phyloP scores from a whole-genome alignment of 2,329 filamentous ascomycete species.

The Helotiales sp. region DNA sequence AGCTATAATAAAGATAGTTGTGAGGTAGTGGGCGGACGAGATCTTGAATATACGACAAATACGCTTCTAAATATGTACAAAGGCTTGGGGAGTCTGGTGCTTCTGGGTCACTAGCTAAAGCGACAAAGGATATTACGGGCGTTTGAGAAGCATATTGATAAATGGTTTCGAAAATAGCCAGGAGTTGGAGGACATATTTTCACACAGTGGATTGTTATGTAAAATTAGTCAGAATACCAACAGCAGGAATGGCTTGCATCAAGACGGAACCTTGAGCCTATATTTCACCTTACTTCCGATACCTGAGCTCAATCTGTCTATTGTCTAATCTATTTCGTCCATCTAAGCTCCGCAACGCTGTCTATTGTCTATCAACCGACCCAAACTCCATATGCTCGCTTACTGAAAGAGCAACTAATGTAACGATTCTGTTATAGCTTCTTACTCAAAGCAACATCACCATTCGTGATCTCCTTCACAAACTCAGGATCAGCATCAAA shows the following conservation, averaged over 20 bases:
- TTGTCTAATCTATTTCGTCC: not conserved
- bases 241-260: no score
- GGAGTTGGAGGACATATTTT: no score
- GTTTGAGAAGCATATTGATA: not conserved
- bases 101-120: not conserved
- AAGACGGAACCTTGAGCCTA: no score
- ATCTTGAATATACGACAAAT: no score
- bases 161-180: not conserved
- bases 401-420: not conserved
- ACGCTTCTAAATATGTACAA: not conserved
- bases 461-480: constrained; percentile 68
- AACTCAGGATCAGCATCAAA: constrained; percentile 72
- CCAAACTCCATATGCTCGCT: not conserved
- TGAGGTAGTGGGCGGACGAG: no score
- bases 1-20: no score
- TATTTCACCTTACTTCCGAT: no score
- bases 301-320: no score
- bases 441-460: constrained; percentile 67
- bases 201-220: no score
- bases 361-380: not conserved
- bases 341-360: not conserved
- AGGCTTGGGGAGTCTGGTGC: not conserved
- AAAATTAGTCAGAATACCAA: no score
- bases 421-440: constrained; percentile 31
- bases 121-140: not conserved